These are phyloP conservation scores for Coprinopsis strossmayeri DNA, from an alignment of 768 basidiomycete species.

Conservation along the genomic window DNA sequence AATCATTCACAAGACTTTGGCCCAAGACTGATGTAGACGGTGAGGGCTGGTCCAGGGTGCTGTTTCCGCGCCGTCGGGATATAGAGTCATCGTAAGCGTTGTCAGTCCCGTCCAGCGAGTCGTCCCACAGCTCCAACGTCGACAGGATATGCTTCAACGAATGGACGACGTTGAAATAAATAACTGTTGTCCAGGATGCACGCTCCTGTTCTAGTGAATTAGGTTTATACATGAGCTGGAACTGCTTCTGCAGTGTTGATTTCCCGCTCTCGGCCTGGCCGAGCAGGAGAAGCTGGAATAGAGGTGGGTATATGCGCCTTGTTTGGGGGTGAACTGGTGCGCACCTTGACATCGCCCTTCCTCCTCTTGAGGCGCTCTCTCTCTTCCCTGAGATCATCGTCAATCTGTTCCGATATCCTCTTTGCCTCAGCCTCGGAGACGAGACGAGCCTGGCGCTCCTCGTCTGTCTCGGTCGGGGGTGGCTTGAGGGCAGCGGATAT, in stretches of 20 bases:
- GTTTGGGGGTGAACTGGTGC: constrained; percentile 8
- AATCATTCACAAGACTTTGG: constrained; percentile 15
- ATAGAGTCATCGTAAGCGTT: constrained; percentile 23
- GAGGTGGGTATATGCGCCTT: constrained; percentile 29
- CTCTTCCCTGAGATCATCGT: constrained; percentile 71
- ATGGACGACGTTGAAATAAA: constrained; percentile 72
- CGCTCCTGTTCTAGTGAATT: constrained; percentile 64
- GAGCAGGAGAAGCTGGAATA: constrained; percentile 55
- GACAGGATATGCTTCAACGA: constrained; percentile 64
- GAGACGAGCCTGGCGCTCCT: constrained; percentile 55
- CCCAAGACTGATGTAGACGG: constrained; percentile 33
- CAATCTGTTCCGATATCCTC: constrained; percentile 72
- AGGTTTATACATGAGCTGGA: constrained; percentile 77
- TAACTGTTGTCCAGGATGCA: constrained; percentile 64
- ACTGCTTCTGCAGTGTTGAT: constrained; percentile 72
- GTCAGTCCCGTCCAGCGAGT: constrained; percentile 45
- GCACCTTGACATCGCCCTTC: constrained; percentile 69
- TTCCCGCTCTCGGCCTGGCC: constrained; percentile 79
- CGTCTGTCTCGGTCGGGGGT: constrained; percentile 56
- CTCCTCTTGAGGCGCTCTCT: constrained; percentile 56
- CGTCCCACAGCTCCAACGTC: constrained; percentile 58
- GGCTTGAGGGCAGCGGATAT: constrained; percentile 63
- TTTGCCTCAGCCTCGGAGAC: constrained; percentile 67
- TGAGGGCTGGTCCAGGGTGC: constrained; percentile 32
- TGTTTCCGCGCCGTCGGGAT: constrained; percentile 23